Conservation (phyloP, 352 stramenopile species). For the Phytophthora cryptogea region DNA sequence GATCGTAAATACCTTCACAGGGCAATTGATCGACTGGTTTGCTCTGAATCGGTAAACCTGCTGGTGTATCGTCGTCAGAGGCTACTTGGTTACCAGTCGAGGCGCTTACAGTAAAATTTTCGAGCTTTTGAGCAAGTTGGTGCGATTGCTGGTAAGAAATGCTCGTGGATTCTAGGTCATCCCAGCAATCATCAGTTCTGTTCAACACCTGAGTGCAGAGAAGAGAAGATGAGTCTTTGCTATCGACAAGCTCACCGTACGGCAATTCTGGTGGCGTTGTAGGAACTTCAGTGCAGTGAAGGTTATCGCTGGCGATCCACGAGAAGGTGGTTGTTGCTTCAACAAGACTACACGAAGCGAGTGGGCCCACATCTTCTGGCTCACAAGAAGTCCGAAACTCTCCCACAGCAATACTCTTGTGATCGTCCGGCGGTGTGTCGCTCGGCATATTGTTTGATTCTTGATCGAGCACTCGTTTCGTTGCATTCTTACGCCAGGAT, state of each 20-base stretch:
- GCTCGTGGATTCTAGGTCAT: neutral
- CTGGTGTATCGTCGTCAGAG: neutral
- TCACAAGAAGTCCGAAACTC: neutral
- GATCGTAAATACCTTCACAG: neutral
- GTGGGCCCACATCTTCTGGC: neutral
- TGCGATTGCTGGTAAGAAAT: neutral
- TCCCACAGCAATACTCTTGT: neutral
- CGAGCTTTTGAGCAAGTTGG: conserved; percentile 2
- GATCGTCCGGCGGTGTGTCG: neutral
- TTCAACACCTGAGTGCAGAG: neutral
- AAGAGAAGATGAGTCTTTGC: neutral
- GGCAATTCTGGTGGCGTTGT: neutral
- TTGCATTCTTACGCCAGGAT: conserved; percentile 12
- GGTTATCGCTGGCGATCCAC: conserved; percentile 1
- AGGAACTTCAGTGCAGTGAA: neutral
- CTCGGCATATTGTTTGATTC: neutral
- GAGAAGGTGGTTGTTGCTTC: neutral
- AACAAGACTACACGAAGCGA: neutral
- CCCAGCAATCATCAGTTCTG: neutral
- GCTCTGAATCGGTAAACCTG: neutral
- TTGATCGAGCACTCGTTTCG: neutral
- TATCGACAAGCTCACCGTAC: neutral
- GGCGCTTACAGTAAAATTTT: neutral
- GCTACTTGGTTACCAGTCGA: neutral
- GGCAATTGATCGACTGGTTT: neutral